These are phyloP conservation scores for Geoglossum glabrum DNA, from an alignment of 495 filamentous ascomycete genomes.

Conservation along the genomic window DNA sequence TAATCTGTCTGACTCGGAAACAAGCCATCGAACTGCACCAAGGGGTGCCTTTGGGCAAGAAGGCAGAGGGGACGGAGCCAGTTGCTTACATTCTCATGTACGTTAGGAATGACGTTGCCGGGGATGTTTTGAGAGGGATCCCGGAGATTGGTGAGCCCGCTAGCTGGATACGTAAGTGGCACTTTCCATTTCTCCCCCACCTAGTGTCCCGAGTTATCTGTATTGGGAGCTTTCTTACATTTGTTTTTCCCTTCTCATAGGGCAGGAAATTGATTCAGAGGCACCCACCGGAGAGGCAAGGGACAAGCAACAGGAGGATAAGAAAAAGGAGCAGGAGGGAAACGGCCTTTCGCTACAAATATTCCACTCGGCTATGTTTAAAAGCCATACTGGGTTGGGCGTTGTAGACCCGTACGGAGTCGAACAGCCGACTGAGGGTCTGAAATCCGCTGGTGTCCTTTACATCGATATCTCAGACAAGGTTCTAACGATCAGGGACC, in stretches of 20 bases:
- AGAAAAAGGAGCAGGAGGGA: not conserved
- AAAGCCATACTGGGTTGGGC: constrained; percentile 6
- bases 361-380: constrained; percentile 8
- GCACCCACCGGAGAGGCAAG: not conserved
- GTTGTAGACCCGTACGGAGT: constrained; percentile 8
- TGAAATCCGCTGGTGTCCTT: not conserved
- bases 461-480: not conserved
- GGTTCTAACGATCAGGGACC: not conserved
- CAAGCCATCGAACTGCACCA: constrained; percentile 29
- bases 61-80: constrained; percentile 28
- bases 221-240: not conserved
- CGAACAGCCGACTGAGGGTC: not conserved
- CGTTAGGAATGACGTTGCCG: constrained; percentile 31
- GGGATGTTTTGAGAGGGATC: constrained; percentile 1
- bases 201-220: not conserved
- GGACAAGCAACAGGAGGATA: not conserved
- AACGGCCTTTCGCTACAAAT: constrained; percentile 6
- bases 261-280: constrained; percentile 1
- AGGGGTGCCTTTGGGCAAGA: constrained; percentile 10
- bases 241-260: not conserved
- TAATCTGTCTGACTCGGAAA: constrained; percentile 35
- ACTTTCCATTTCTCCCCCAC: not conserved
- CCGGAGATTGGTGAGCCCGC: not conserved
- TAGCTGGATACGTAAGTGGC: constrained; percentile 1
- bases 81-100: constrained; percentile 42